These are phyloP conservation scores for Wakefieldia striispora DNA, from an alignment of 768 basidiomycete species.

Conservation along the genomic window DNA sequence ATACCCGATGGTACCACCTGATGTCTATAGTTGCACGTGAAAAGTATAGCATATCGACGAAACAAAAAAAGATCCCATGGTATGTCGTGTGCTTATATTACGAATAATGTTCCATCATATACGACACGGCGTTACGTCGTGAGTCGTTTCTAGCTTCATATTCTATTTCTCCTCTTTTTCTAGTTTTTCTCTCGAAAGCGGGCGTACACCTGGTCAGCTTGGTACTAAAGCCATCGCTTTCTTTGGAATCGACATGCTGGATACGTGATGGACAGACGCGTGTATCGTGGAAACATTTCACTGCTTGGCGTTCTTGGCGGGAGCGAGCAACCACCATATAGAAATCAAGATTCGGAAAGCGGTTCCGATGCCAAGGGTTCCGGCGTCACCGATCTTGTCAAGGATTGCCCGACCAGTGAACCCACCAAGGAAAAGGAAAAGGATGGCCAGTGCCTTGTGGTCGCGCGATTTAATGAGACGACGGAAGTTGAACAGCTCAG, in stretches of 20 bases:
- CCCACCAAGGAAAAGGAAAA: conserved; percentile 73
- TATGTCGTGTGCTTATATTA: conserved; percentile 5
- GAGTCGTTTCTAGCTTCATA: conserved; percentile 3
- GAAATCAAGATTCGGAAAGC: conserved; percentile 62
- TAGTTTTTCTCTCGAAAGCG: not conserved
- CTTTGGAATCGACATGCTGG: too few relatives aligned
- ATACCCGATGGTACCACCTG: too few relatives aligned
- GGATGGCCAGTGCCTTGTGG: conserved; percentile 65
- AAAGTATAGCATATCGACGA: not conserved
- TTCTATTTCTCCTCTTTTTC: not conserved
- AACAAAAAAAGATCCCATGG: not conserved
- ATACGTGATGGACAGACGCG: not conserved
- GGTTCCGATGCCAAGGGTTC: conserved; percentile 63
- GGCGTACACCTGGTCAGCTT: not conserved
- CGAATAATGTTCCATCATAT: conserved; percentile 6
- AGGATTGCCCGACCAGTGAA: conserved; percentile 63
- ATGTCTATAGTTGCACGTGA: not conserved
- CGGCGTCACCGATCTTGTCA: conserved; percentile 56
- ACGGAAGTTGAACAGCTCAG: conserved; percentile 60
- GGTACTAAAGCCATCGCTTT: not conserved
- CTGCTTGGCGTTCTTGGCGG: conserved; percentile 24
- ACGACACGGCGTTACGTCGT: conserved; percentile 14
- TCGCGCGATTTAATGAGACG: conserved; percentile 60
- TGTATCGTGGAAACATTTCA: not conserved
- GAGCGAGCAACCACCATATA: conserved; percentile 65